These are phyloP conservation scores for Podila verticillata DNA, from an alignment of 192 early-diverging fungal species.

Conservation along the genomic window DNA sequence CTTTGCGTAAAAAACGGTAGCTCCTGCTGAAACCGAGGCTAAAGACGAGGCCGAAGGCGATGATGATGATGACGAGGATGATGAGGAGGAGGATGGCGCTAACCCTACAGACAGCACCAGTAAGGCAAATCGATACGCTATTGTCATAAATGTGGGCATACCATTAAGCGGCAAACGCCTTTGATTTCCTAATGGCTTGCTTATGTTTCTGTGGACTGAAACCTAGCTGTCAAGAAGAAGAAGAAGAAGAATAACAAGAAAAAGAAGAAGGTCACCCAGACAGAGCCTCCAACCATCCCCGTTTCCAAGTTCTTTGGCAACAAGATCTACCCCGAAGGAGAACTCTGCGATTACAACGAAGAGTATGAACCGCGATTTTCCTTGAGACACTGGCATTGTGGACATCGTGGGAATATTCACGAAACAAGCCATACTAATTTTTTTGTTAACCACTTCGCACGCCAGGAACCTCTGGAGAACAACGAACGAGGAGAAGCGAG, in stretches of 20 bases:
- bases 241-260: conserved; percentile 77
- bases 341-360: conserved; percentile 86
- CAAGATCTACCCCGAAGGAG: conserved; percentile 82
- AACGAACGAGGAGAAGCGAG: conserved; percentile 93
- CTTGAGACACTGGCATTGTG: background rate
- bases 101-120: conserved; percentile 45
- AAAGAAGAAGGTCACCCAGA: conserved; percentile 66
- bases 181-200: conserved; percentile 19
- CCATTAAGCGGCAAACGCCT: conserved; percentile 11
- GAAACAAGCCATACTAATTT: background rate
- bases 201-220: background rate
- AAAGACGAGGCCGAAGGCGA: conserved; percentile 52
- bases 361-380: conserved; percentile 61
- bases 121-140: background rate
- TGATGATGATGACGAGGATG: conserved; percentile 53
- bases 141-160: conserved; percentile 6
- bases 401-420: background rate
- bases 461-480: conserved; percentile 86
- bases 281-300: conserved; percentile 75
- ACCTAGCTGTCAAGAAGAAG: conserved; percentile 63
- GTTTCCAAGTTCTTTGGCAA: conserved; percentile 85
- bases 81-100: conserved; percentile 48
- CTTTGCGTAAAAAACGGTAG: background rate
- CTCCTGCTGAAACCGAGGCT: conserved; percentile 6
- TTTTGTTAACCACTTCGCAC: background rate